phyloP scores from a whole-genome alignment of 2,329 filamentous ascomycete species.

The Penicillium fuscoglaucum region DNA sequence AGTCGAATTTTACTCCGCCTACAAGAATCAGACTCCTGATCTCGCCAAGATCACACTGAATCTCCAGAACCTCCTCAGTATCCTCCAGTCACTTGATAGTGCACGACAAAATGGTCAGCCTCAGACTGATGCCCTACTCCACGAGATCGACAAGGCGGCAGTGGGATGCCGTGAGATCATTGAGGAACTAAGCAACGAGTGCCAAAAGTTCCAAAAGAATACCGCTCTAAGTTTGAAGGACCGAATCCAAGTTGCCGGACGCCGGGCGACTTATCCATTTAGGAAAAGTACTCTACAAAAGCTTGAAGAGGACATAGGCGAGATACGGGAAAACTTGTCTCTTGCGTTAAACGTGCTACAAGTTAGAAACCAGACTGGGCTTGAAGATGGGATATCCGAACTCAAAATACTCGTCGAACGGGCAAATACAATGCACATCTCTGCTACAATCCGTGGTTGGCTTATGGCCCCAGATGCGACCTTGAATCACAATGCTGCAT shows the following conservation, averaged over 20 bases:
- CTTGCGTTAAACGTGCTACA: slow-evolving; percentile 37
- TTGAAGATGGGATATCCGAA: slow-evolving; percentile 7
- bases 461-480: slow-evolving; percentile 41
- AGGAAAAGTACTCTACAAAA: slow-evolving; percentile 41
- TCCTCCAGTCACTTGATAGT: slow-evolving; percentile 4
- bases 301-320: slow-evolving; percentile 41
- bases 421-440: slow-evolving; percentile 24
- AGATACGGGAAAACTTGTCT: slow-evolving; percentile 33
- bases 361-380: slow-evolving; percentile 16
- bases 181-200: slow-evolving; percentile 8
- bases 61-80: slow-evolving; percentile 3
- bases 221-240: neutral
- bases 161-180: slow-evolving; percentile 8
- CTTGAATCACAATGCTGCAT: slow-evolving; percentile 35
- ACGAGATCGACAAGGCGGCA: slow-evolving; percentile 2
- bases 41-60: slow-evolving; percentile 21
- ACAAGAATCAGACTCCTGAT: slow-evolving; percentile 29
- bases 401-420: slow-evolving; percentile 7
- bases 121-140: slow-evolving; percentile 1
- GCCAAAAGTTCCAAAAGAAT: slow-evolving; percentile 7
- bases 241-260: slow-evolving; percentile 13
- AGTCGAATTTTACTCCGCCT: slow-evolving; percentile 36
- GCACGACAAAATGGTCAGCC: neutral
- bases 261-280: slow-evolving; percentile 29
- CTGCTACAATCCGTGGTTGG: slow-evolving; percentile 32